These are phyloP conservation scores for Eutrema heterophyllum DNA, from an alignment of 345 rosid species.

Conservation along the genomic window DNA sequence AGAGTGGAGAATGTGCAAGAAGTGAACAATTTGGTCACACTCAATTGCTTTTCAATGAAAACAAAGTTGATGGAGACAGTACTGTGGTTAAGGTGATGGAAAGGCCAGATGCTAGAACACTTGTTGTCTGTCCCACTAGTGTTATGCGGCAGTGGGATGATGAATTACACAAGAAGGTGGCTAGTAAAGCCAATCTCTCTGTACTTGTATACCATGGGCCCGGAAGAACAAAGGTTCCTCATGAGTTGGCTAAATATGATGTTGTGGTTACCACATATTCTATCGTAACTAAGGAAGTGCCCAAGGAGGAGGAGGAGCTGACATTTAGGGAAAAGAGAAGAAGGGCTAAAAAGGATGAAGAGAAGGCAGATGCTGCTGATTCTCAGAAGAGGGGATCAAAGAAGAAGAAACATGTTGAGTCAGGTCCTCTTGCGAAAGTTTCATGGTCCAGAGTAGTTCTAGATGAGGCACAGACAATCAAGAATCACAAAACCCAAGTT, in stretches of 20 bases:
- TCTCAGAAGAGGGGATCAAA: constrained; percentile 47
- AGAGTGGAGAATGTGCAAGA: constrained; percentile 51
- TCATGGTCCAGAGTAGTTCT: constrained; percentile 92
- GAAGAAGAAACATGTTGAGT: constrained; percentile 47
- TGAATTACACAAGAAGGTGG: constrained; percentile 79
- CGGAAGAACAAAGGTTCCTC: constrained; percentile 82
- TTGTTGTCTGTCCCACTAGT: constrained; percentile 96
- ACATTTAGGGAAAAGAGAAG: constrained; percentile 35
- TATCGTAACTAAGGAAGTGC: constrained; percentile 92
- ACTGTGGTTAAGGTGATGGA: constrained; percentile 40
- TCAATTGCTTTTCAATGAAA: constrained; percentile 24
- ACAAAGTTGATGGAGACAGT: constrained; percentile 14
- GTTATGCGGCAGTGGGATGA: constrained; percentile 95
- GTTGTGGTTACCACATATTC: constrained; percentile 95
- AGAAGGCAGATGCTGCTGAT: constrained; percentile 40
- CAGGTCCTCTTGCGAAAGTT: constrained; percentile 91
- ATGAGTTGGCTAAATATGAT: constrained; percentile 77
- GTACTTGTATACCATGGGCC: constrained; percentile 91
- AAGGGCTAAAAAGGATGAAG: too few species aligned
- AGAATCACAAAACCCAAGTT: constrained; percentile 90
- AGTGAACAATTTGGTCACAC: constrained; percentile 28
- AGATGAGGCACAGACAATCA: constrained; percentile 98
- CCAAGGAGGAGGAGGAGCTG: too few species aligned
- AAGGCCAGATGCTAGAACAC: constrained; percentile 92
- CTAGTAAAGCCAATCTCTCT: constrained; percentile 56